Evolutionary conservation across 2,329 filamentous ascomycete genomes (phyloP).

Genomic region (Fusarium nisikadoi): DNA sequence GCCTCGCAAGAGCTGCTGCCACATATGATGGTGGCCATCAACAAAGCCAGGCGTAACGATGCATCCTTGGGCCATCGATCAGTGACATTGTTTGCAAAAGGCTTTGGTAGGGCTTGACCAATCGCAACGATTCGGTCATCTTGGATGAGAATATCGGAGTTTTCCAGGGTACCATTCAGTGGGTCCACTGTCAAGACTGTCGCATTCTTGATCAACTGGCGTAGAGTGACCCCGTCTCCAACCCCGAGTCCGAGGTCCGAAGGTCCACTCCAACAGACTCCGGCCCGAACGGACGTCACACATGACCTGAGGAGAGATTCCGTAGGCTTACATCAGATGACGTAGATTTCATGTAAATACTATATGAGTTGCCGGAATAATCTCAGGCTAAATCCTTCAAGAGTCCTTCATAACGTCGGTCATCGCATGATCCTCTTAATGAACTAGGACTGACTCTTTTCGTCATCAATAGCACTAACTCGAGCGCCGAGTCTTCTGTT

Average conservation of each 20-base stretch:
- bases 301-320: neutral
- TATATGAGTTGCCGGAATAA: fast-evolving
- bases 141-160: neutral
- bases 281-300: neutral
- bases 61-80: neutral
- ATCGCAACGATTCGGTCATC: neutral
- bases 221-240: neutral
- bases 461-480: neutral
- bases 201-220: neutral
- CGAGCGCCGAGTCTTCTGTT: fast-evolving
- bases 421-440: neutral
- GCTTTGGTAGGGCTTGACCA: neutral
- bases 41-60: neutral
- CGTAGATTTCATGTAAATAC: no score
- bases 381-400: neutral
- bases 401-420: fast-evolving
- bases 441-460: neutral
- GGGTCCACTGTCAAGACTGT: neutral
- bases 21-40: neutral
- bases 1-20: neutral
- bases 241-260: neutral
- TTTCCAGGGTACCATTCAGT: neutral
- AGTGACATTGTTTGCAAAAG: neutral
- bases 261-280: neutral
- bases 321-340: neutral